A percentile compares a stretch with the other conserved stretches of the same genome.
phyloP scores from a whole-genome alignment of 352 stramenopile species.

The Aphanomyces invadans region DNA sequence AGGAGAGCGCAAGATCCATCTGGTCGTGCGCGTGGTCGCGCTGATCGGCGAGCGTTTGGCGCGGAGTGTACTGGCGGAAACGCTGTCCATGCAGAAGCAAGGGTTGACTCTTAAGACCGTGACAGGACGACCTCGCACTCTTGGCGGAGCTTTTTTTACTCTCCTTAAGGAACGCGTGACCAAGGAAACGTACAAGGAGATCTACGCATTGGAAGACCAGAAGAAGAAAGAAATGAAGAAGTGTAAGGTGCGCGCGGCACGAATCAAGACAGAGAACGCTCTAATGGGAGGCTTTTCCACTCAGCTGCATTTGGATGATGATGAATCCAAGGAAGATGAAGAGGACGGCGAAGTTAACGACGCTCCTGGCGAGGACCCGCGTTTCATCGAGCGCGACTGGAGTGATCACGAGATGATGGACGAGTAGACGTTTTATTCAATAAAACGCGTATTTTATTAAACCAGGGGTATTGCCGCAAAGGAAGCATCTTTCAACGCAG shows the following conservation, averaged over 20 bases:
- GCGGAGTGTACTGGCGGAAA: constrained; percentile 58
- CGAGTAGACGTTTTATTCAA: background rate
- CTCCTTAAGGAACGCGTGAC: constrained; percentile 55
- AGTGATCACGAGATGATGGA: constrained; percentile 1
- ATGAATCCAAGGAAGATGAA: background rate
- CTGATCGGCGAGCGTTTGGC: constrained; percentile 47
- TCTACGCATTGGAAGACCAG: constrained; percentile 64
- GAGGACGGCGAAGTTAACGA: constrained; percentile 4
- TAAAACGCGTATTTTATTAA: constrained; percentile 1
- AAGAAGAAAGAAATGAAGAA: constrained; percentile 75
- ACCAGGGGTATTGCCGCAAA: no score
- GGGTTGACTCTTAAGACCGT: constrained; percentile 27
- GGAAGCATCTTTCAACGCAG: background rate
- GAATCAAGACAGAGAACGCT: constrained; percentile 55
- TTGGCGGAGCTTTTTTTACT: constrained; percentile 57
- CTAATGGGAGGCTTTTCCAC: constrained; percentile 50
- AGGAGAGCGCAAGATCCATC: constrained; percentile 35
- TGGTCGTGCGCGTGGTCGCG: constrained; percentile 43
- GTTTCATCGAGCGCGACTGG: background rate
- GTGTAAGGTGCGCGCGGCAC: constrained; percentile 34
- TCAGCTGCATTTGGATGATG: constrained; percentile 37
- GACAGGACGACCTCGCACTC: constrained; percentile 44
- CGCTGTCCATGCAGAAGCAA: constrained; percentile 52
- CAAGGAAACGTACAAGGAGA: constrained; percentile 59
- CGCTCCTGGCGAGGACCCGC: background rate